Evolutionary conservation across 1,284 basidiomycete species (phyloP).

Genomic region (Anthracocystis panici-leucophaei): DNA sequence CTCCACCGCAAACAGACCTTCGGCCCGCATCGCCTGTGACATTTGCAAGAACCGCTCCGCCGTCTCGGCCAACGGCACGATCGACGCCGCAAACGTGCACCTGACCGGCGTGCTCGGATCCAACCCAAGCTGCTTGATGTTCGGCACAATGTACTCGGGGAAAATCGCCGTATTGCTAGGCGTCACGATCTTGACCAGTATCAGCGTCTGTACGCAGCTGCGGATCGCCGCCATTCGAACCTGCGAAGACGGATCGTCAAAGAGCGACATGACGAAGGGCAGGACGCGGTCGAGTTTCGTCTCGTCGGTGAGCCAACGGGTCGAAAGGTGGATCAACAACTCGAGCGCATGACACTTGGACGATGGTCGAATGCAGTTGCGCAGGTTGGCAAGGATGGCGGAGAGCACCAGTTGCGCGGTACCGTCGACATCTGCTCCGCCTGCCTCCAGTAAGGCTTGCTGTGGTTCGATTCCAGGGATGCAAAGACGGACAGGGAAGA

Average conservation of each 20-base stretch:
- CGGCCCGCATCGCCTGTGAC: conserved; percentile 86
- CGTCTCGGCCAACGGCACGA: conserved; percentile 84
- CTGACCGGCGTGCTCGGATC: conserved; percentile 91
- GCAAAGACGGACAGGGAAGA: conserved; percentile 49
- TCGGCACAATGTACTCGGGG: conserved; percentile 94
- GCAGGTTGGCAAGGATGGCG: conserved; percentile 87
- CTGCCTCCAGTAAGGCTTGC: conserved; percentile 18
- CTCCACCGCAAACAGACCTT: conserved; percentile 80
- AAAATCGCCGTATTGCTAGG: conserved; percentile 87
- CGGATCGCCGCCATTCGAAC: conserved; percentile 80
- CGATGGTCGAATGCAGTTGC: conserved; percentile 87
- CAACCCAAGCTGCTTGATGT: conserved; percentile 82
- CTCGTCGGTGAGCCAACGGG: conserved; percentile 85
- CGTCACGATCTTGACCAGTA: conserved; percentile 86
- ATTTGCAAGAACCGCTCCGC: conserved; percentile 89
- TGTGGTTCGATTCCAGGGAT: conserved; percentile 57
- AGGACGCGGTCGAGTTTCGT: conserved; percentile 93
- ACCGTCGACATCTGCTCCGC: conserved; percentile 74
- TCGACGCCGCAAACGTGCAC: conserved; percentile 86
- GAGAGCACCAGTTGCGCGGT: conserved; percentile 84
- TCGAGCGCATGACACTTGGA: conserved; percentile 88
- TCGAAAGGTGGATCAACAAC: conserved; percentile 84
- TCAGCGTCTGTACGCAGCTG: conserved; percentile 84
- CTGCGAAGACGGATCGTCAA: conserved; percentile 84
- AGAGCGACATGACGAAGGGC: conserved; percentile 88